A percentile compares a stretch with the other conserved stretches of the same genome.
phyloP scores from a whole-genome alignment of 1,284 basidiomycete genomes.

The Anthracocystis panici-leucophaei region DNA sequence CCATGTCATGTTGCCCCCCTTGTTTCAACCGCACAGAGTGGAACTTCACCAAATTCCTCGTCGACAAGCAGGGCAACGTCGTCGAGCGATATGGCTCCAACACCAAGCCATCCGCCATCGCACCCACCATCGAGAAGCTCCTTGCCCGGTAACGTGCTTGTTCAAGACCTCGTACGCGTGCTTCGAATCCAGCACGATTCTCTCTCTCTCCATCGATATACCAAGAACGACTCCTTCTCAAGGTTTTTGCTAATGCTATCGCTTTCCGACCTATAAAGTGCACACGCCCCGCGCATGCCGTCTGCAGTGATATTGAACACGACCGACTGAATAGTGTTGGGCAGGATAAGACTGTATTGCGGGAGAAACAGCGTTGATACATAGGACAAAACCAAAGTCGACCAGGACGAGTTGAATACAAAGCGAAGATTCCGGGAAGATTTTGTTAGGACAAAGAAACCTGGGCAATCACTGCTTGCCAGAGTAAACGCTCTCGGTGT shows the following conservation, averaged over 20 bases:
- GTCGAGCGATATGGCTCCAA: constrained; percentile 83
- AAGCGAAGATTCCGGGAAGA: neutral
- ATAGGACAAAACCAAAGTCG: neutral
- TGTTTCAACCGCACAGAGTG: constrained; percentile 68
- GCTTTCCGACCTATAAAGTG: neutral
- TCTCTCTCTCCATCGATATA: neutral
- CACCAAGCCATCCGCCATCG: constrained; percentile 79
- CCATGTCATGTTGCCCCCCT: neutral
- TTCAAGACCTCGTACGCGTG: neutral
- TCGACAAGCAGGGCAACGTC: constrained; percentile 76
- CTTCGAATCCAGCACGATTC: neutral
- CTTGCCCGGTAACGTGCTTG: constrained; percentile 34
- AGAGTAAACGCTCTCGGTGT: constrained; percentile 45
- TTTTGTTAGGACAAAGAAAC: too few species aligned
- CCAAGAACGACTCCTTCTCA: constrained; percentile 5
- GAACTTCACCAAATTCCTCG: constrained; percentile 72
- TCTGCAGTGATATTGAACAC: neutral
- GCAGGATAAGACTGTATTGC: neutral
- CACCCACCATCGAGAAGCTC: constrained; percentile 76
- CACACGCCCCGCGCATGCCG: neutral
- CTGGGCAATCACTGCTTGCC: constrained; percentile 23
- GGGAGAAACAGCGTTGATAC: neutral
- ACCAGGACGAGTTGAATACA: constrained; percentile 11
- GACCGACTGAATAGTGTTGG: neutral
- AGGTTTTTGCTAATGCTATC: constrained; percentile 29